Conservation (phyloP, 169 alveolate genomes). For the Eimeria tenella region DNA sequence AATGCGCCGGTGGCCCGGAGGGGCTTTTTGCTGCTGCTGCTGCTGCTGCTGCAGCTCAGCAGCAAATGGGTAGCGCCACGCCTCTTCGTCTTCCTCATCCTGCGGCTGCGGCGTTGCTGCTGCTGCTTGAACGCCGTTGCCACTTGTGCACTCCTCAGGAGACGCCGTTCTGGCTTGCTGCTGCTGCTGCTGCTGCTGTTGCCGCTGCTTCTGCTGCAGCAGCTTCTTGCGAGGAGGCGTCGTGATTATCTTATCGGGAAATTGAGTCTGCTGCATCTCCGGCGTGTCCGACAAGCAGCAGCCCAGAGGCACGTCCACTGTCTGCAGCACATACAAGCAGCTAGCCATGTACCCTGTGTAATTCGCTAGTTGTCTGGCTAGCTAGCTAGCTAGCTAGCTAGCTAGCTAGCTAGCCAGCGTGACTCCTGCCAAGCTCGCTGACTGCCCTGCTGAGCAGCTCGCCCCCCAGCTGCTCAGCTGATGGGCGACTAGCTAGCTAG, state of each 20-base stretch:
- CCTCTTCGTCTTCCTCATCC: not conserved
- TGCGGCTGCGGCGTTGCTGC: conserved; percentile 23
- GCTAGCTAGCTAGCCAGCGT: not conserved
- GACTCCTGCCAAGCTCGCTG: not conserved
- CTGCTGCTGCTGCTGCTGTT: conserved; percentile 26
- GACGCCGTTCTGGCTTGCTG: not conserved
- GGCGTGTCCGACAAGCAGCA: not conserved
- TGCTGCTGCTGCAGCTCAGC: conserved; percentile 5
- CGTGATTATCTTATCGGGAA: not conserved
- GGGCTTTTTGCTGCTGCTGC: not conserved
- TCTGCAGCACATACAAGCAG: not conserved
- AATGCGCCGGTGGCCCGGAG: conserved; percentile 18
- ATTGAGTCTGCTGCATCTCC: conserved; percentile 23
- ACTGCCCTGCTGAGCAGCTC: too few species aligned
- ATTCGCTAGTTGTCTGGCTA: not conserved
- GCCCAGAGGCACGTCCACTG: conserved; percentile 34
- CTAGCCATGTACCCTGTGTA: not conserved
- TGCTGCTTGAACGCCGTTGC: conserved; percentile 1
- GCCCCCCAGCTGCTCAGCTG: too few species aligned
- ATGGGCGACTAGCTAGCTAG: too few species aligned
- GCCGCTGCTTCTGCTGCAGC: conserved; percentile 18
- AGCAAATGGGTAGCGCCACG: conserved; percentile 30
- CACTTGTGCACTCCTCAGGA: not conserved
- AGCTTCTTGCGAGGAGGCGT: not conserved
- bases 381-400: not conserved